Conservation (phyloP, 352 stramenopile genomes). For the Phytophthora podocarpi region DNA sequence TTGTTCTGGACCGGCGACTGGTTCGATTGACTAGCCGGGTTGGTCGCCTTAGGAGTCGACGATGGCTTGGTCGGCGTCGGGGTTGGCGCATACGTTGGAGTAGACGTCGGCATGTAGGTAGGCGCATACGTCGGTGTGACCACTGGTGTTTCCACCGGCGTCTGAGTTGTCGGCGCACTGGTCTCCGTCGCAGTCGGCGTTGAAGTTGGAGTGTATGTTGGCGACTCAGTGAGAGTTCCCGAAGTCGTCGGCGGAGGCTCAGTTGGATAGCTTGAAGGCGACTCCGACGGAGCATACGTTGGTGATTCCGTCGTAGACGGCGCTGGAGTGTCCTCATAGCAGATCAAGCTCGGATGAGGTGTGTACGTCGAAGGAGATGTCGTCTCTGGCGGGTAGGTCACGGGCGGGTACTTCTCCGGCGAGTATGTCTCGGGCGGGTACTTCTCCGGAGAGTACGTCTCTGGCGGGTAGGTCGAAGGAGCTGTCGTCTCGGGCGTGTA, state of each 20-base stretch:
- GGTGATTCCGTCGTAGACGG: slow-evolving; percentile 1
- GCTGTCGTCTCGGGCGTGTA: not conserved
- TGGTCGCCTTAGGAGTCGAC: slow-evolving; percentile 24
- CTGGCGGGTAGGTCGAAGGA: not conserved
- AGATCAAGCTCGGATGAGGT: slow-evolving; percentile 12
- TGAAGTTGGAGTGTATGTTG: not conserved
- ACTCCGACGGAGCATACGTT: not conserved
- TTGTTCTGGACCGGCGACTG: slow-evolving; percentile 16
- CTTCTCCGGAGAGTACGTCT: slow-evolving; percentile 9
- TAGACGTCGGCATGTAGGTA: slow-evolving; percentile 8
- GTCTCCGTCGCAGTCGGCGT: not conserved
- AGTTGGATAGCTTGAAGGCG: not conserved
- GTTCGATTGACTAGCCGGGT: slow-evolving; percentile 6
- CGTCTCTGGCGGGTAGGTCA: not conserved
- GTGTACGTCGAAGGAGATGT: not conserved
- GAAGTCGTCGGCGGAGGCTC: not conserved
- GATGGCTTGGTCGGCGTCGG: slow-evolving; percentile 6
- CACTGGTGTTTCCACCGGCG: not conserved
- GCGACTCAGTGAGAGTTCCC: not conserved
- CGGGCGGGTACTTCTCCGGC: no score
- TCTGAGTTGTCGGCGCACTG: not conserved
- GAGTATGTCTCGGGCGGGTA: not conserved
- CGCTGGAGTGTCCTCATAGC: slow-evolving; percentile 8
- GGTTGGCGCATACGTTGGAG: slow-evolving; percentile 5
- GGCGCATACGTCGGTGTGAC: slow-evolving; percentile 1